Conservation (phyloP, 352 stramenopile genomes). For the Pythium inflatum region DNA sequence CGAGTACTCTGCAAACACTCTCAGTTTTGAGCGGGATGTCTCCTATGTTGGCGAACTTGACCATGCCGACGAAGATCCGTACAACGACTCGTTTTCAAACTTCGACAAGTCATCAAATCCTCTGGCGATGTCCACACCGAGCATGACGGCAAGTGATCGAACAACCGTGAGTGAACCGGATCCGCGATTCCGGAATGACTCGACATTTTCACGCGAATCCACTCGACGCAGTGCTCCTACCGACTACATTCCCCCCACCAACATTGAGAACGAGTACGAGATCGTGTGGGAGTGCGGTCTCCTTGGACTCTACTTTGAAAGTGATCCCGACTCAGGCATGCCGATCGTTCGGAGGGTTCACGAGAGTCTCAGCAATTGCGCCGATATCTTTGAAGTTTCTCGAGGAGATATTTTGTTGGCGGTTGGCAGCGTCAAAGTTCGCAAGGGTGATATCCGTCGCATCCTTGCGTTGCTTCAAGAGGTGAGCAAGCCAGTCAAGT, state of each 20-base stretch:
- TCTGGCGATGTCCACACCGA: constrained; percentile 17
- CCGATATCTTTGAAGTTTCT: constrained; percentile 84
- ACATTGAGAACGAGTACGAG: constrained; percentile 82
- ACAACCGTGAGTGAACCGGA: constrained; percentile 57
- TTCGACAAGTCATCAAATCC: constrained; percentile 16
- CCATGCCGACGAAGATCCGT: constrained; percentile 47
- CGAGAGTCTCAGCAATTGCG: constrained; percentile 86
- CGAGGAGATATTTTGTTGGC: constrained; percentile 78
- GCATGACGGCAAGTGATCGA: constrained; percentile 61
- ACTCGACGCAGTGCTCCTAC: constrained; percentile 56
- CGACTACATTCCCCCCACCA: constrained; percentile 64
- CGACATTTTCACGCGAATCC: constrained; percentile 54
- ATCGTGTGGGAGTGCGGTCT: constrained; percentile 89
- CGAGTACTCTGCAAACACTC: constrained; percentile 75
- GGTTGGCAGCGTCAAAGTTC: constrained; percentile 76
- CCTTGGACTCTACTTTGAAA: constrained; percentile 86
- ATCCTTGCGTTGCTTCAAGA: constrained; percentile 80
- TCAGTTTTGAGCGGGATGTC: constrained; percentile 80
- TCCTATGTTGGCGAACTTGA: constrained; percentile 77
- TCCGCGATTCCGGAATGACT: constrained; percentile 44
- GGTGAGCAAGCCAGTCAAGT: constrained; percentile 79
- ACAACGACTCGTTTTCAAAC: constrained; percentile 54
- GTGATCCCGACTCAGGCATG: constrained; percentile 77
- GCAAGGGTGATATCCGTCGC: constrained; percentile 80
- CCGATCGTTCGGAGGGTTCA: constrained; percentile 87